Conservation (phyloP, 176 grass and related monocot genomes). For the Stipa capillata region DNA sequence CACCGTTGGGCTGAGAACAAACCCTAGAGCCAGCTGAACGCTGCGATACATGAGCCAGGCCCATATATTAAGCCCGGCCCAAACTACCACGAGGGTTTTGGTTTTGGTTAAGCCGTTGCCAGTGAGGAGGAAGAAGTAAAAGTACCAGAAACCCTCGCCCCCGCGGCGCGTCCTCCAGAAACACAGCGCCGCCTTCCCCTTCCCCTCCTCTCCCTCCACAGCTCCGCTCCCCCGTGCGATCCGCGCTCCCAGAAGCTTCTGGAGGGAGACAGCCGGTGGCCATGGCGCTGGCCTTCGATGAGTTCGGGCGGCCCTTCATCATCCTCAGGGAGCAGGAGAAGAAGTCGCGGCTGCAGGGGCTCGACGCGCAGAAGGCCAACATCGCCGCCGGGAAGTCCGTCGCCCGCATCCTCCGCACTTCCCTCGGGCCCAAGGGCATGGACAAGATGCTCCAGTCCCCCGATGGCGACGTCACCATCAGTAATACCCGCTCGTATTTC, state of each 20-base stretch:
- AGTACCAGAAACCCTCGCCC: not conserved
- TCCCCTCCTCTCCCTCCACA: not conserved
- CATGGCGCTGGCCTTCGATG: constrained; percentile 92
- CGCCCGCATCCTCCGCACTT: constrained; percentile 69
- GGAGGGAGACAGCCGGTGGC: not conserved
- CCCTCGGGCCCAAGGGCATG: constrained; percentile 84
- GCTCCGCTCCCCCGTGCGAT: not conserved
- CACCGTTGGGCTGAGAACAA: not conserved
- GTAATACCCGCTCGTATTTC: constrained; percentile 7
- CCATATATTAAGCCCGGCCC: not conserved
- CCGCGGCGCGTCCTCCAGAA: not conserved
- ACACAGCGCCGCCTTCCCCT: not conserved
- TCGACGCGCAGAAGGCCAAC: constrained; percentile 94
- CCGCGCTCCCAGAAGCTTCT: not conserved
- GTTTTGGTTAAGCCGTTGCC: no score
- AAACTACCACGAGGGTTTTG: not conserved
- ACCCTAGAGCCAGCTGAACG: no score
- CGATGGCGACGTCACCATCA: constrained; percentile 79
- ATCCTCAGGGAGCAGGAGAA: constrained; percentile 76
- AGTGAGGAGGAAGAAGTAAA: not conserved
- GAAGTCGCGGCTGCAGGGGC: constrained; percentile 54
- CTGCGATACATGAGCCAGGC: not conserved
- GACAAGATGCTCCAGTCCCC: constrained; percentile 93
- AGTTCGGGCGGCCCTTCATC: constrained; percentile 72
- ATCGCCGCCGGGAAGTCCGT: constrained; percentile 66